Percentiles rank a stretch among this genome's conserved stretches.
Conservation (phyloP, 768 basidiomycete genomes). For the Russula abietina region DNA sequence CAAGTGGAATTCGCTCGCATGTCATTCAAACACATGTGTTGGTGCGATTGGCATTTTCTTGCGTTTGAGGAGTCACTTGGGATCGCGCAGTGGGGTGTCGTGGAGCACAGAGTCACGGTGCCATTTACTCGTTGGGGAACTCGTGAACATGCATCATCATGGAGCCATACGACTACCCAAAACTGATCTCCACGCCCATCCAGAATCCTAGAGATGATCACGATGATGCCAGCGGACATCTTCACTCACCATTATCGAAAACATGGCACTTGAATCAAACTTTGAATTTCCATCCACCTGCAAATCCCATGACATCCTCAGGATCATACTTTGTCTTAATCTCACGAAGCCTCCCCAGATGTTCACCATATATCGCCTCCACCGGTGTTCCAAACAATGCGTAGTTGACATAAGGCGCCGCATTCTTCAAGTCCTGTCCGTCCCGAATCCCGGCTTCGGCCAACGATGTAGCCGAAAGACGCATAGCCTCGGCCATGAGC, state of each 20-base stretch:
- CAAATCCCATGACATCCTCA: slow-evolving; percentile 52
- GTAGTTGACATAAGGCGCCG: slow-evolving; percentile 54
- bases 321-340: slow-evolving; percentile 50
- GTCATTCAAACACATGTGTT: too few relatives aligned
- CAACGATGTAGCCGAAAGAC: slow-evolving; percentile 28
- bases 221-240: too few relatives aligned
- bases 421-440: slow-evolving; percentile 36
- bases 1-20: too few relatives aligned
- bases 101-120: too few relatives aligned
- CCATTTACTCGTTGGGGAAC: too few relatives aligned
- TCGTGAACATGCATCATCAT: too few relatives aligned
- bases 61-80: too few relatives aligned
- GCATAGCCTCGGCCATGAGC: not conserved
- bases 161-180: too few relatives aligned
- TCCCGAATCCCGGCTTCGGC: slow-evolving; percentile 39
- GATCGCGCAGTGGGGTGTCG: too few relatives aligned
- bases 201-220: too few relatives aligned
- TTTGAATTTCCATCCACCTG: slow-evolving; percentile 54
- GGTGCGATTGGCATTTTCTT: too few relatives aligned
- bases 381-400: slow-evolving; percentile 49
- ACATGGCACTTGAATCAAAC: not conserved
- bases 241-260: not conserved
- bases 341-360: slow-evolving; percentile 37
- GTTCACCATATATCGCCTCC: slow-evolving; percentile 44
- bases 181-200: too few relatives aligned